Percentiles rank a stretch among this genome's conserved stretches.
Conservation (phyloP, 202 grass and related monocot species). For the Setaria italica region DNA sequence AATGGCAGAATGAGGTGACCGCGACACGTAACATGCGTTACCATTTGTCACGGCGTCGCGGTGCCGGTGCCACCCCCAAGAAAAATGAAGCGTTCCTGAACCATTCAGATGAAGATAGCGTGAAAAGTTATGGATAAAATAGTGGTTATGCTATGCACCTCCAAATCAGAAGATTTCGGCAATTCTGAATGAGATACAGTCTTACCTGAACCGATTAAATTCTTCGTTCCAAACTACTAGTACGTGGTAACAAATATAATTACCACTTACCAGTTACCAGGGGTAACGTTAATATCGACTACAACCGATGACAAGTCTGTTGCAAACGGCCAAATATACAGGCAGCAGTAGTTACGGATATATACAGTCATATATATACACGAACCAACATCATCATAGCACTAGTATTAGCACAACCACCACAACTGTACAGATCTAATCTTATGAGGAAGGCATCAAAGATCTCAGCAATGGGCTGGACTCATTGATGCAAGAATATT, state of each 20-base stretch:
- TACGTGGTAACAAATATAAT: slow-evolving; percentile 23
- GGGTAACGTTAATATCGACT: slow-evolving; percentile 35
- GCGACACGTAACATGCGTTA: slow-evolving; percentile 41
- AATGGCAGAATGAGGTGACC: slow-evolving; percentile 11
- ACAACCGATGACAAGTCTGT: slow-evolving; percentile 31
- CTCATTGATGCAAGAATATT: slow-evolving; percentile 53
- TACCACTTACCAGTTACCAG: slow-evolving; percentile 35
- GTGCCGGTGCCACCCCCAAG: background rate
- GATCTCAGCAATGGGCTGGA: slow-evolving; percentile 61
- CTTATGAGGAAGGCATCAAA: slow-evolving; percentile 44
- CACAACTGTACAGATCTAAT: slow-evolving; percentile 66
- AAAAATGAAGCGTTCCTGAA: slow-evolving; percentile 11
- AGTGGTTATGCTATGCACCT: background rate
- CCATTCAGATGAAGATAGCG: slow-evolving; percentile 30
- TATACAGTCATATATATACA: slow-evolving; percentile 58
- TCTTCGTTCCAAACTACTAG: slow-evolving; percentile 37
- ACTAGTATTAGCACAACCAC: slow-evolving; percentile 50
- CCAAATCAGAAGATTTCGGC: background rate
- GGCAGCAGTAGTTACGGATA: slow-evolving; percentile 34
- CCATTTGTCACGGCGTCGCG: background rate
- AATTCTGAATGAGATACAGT: background rate
- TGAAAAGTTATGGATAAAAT: background rate
- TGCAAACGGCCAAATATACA: slow-evolving; percentile 49
- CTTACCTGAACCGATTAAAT: slow-evolving; percentile 33
- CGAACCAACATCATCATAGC: slow-evolving; percentile 41